Evolutionary conservation across 495 filamentous ascomycete genomes (phyloP).

Genomic region (Corynascus novoguineensis): DNA sequence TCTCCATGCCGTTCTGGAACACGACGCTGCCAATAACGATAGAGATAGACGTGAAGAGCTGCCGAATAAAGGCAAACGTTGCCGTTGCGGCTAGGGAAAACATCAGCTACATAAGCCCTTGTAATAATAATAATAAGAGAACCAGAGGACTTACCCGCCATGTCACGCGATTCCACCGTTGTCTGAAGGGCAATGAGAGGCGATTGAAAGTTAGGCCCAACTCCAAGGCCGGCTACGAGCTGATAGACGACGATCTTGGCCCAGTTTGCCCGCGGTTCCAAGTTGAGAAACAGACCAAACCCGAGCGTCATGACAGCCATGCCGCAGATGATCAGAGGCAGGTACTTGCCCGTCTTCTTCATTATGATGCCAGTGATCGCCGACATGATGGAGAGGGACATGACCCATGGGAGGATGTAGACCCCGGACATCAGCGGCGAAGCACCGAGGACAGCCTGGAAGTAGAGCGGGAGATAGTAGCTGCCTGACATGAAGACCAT

Average conservation of each 20-base stretch:
- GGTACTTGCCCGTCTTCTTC: conserved; percentile 61
- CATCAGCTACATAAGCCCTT: too few species aligned
- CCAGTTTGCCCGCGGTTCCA: conserved; percentile 48
- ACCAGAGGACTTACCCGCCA: too few species aligned
- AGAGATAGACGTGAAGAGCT: conserved; percentile 63
- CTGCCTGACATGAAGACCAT: conserved; percentile 68
- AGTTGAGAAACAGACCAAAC: conserved; percentile 58
- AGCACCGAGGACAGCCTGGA: conserved; percentile 68
- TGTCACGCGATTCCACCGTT: conserved; percentile 61
- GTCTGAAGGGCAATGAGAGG: conserved; percentile 77
- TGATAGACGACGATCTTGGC: conserved; percentile 57
- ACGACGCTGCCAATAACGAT: conserved; percentile 78
- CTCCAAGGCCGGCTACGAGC: conserved; percentile 60
- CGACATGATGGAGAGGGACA: conserved; percentile 64
- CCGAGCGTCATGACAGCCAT: conserved; percentile 56
- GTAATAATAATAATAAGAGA: too few species aligned
- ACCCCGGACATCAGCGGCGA: conserved; percentile 71
- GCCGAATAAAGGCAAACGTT: conserved; percentile 68
- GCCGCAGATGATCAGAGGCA: conserved; percentile 52
- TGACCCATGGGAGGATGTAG: conserved; percentile 68
- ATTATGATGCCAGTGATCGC: conserved; percentile 62
- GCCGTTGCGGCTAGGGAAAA: conserved; percentile 75
- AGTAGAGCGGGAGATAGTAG: conserved; percentile 76
- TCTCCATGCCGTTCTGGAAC: conserved; percentile 61
- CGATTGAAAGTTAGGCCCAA: conserved; percentile 64